Conservation (phyloP, 352 stramenopile species). For the Pythium rhizo-oryzae region DNA sequence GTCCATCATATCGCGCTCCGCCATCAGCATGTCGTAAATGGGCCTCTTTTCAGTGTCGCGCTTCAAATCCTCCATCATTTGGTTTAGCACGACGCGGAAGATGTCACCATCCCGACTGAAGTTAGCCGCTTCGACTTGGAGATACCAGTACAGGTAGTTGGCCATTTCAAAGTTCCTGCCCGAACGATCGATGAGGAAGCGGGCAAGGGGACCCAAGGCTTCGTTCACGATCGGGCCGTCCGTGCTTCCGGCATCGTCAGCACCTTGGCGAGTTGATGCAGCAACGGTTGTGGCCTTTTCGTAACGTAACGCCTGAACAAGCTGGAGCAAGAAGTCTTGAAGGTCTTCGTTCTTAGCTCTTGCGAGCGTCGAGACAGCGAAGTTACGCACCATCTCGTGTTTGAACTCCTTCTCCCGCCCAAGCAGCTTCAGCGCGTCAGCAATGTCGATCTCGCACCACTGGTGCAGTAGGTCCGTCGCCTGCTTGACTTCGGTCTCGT, state of each 20-base stretch:
- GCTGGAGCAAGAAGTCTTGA: conserved; percentile 96
- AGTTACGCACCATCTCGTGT: conserved; percentile 93
- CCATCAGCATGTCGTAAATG: conserved; percentile 91
- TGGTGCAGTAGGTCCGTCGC: conserved; percentile 77
- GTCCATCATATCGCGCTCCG: conserved; percentile 95
- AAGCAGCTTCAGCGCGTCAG: conserved; percentile 97
- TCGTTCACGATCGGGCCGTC: conserved; percentile 53
- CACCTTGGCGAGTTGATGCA: conserved; percentile 22
- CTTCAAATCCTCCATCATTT: conserved; percentile 95
- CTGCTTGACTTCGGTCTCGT: conserved; percentile 97
- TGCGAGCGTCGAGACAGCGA: conserved; percentile 96
- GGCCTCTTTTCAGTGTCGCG: conserved; percentile 88
- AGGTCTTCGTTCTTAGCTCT: conserved; percentile 97
- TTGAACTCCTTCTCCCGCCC: conserved; percentile 91
- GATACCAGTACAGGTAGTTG: conserved; percentile 98
- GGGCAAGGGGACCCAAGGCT: conserved; percentile 78
- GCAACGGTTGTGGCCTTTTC: conserved; percentile 48
- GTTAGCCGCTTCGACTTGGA: conserved; percentile 81
- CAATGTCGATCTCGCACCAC: conserved; percentile 96
- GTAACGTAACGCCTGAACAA: conserved; percentile 98
- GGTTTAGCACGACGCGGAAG: conserved; percentile 80
- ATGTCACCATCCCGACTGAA: conserved; percentile 76
- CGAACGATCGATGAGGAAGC: conserved; percentile 95
- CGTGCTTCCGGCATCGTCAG: conserved; percentile 45
- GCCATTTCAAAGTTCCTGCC: conserved; percentile 95